Percentiles rank a stretch among this genome's conserved stretches.
These are phyloP conservation scores for Ascodesmis nigricans DNA, from an alignment of 495 filamentous ascomycete species.

Conservation along the genomic window DNA sequence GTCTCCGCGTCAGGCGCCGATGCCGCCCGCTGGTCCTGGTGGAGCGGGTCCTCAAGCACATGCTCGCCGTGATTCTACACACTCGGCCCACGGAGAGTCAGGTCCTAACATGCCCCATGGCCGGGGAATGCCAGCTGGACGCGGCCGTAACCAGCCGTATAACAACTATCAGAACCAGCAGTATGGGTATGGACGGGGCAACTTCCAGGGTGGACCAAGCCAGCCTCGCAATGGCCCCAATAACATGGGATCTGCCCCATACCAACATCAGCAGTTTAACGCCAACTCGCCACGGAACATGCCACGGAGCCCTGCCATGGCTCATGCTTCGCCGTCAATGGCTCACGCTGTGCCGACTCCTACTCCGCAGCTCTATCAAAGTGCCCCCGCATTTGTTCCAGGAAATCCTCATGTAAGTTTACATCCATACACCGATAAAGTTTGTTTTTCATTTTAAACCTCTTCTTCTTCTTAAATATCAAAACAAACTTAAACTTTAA, in stretches of 20 bases:
- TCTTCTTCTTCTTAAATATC: background rate
- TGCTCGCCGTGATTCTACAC: conserved; percentile 17
- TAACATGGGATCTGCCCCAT: conserved; percentile 6
- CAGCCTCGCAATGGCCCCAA: conserved; percentile 14
- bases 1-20: conserved; percentile 14
- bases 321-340: conserved; percentile 11
- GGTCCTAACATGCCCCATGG: conserved; percentile 11
- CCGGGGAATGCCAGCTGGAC: conserved; percentile 10
- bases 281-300: conserved; percentile 10
- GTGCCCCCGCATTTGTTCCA: conserved; percentile 2
- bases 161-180: conserved; percentile 7
- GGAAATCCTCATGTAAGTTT: conserved; percentile 1
- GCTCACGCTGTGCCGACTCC: conserved; percentile 9
- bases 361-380: conserved; percentile 15
- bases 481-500: background rate
- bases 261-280: conserved; percentile 8
- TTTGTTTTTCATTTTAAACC: conserved; percentile 1
- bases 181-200: conserved; percentile 11
- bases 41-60: conserved; percentile 10
- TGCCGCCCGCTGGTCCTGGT: conserved; percentile 9
- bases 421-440: background rate
- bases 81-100: conserved; percentile 12
- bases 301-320: conserved; percentile 16
- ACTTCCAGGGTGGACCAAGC: conserved; percentile 8
- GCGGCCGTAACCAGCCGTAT: conserved; percentile 5